These are phyloP conservation scores for Copromyces sp. DNA, from an alignment of 495 filamentous ascomycete species.

Conservation along the genomic window DNA sequence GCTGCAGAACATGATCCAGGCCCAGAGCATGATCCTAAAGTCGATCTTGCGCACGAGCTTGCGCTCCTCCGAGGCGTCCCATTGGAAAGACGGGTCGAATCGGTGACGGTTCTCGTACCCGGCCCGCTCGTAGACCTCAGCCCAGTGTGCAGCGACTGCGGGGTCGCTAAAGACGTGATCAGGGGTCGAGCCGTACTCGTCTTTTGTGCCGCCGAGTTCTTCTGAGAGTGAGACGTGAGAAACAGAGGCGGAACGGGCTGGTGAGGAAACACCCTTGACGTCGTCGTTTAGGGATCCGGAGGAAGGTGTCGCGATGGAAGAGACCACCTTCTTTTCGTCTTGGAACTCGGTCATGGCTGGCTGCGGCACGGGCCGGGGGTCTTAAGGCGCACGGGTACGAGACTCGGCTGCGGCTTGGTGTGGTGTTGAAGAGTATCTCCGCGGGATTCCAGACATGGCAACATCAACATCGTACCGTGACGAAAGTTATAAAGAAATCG, in stretches of 20 bases:
- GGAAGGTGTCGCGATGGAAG: background rate
- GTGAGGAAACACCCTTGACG: background rate
- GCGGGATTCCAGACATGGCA: background rate
- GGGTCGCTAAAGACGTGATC: constrained; percentile 25
- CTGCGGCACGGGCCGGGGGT: background rate
- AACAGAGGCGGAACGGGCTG: constrained; percentile 1
- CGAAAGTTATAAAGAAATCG: background rate
- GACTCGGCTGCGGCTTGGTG: background rate
- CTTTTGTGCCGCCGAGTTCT: background rate
- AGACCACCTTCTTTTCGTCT: background rate
- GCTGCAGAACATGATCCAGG: constrained; percentile 37
- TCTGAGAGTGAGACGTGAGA: constrained; percentile 8
- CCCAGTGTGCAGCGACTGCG: constrained; percentile 18
- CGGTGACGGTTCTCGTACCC: constrained; percentile 47
- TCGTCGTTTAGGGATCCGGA: background rate
- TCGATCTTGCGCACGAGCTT: constrained; percentile 39
- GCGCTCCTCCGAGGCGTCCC: constrained; percentile 39
- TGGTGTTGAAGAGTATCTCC: background rate
- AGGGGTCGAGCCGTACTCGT: constrained; percentile 23
- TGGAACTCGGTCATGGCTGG: background rate
- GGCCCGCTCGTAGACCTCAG: constrained; percentile 22
- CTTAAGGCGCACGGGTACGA: background rate
- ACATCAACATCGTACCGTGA: background rate
- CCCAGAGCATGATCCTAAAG: constrained; percentile 24
- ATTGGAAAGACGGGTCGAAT: constrained; percentile 40